A percentile compares a stretch with the other conserved stretches of the same genome.
Evolutionary conservation across 805 yeast genomes (phyloP).

Genomic region (Ogataea corticis): DNA sequence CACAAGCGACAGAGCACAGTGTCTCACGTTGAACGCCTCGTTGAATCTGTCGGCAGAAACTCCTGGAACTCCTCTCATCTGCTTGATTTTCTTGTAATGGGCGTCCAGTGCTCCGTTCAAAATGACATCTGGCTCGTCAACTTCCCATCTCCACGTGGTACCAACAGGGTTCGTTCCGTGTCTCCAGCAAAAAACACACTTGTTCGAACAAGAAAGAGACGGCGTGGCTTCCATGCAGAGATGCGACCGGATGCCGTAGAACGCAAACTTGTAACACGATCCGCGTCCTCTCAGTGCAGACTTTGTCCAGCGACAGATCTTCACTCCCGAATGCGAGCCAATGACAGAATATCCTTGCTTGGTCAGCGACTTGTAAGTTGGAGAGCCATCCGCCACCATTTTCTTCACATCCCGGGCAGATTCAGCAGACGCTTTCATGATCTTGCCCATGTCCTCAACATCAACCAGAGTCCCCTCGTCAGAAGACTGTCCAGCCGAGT

Average conservation of each 20-base stretch:
- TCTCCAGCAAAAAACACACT: constrained; percentile 97
- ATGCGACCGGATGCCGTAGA: constrained; percentile 88
- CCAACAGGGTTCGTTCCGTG: constrained; percentile 98
- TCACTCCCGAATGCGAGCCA: constrained; percentile 93
- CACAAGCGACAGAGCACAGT: constrained; percentile 89
- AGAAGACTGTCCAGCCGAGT: constrained; percentile 27
- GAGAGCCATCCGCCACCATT: constrained; percentile 89
- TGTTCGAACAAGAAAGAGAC: constrained; percentile 87
- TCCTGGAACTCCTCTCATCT: constrained; percentile 95
- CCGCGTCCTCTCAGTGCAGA: constrained; percentile 93
- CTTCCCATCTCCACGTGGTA: constrained; percentile 95
- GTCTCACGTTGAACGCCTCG: constrained; percentile 85
- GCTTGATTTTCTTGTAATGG: constrained; percentile 89
- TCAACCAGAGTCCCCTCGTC: constrained; percentile 60
- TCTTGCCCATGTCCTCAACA: constrained; percentile 83
- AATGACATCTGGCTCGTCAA: constrained; percentile 83
- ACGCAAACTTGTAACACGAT: constrained; percentile 89
- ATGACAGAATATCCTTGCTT: constrained; percentile 93
- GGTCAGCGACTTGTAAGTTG: constrained; percentile 83
- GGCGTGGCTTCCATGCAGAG: constrained; percentile 97
- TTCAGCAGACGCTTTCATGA: constrained; percentile 35
- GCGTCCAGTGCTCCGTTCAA: constrained; percentile 84
- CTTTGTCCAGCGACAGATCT: constrained; percentile 95
- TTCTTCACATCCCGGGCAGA: constrained; percentile 50
- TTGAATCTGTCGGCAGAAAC: constrained; percentile 85